Evolutionary conservation across 192 early-diverging fungal genomes (phyloP).

Genomic region (Coemansia sp.): DNA sequence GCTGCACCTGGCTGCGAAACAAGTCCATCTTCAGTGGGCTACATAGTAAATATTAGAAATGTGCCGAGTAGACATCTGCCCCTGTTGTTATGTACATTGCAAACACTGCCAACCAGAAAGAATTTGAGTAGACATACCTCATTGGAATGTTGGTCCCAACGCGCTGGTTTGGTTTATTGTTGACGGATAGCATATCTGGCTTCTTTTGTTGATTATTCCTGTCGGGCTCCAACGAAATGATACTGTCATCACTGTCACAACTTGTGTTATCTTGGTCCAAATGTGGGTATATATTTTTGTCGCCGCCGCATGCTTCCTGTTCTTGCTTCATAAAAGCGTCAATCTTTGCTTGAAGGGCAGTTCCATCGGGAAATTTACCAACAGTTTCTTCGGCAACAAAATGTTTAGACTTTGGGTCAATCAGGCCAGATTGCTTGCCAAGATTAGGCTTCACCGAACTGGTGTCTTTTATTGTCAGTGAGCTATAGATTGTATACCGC

Average conservation of each 20-base stretch:
- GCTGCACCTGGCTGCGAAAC: slow-evolving; percentile 29
- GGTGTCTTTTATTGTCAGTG: slow-evolving; percentile 13
- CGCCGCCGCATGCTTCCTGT: background rate
- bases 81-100: background rate
- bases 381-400: background rate
- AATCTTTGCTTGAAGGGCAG: background rate
- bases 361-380: background rate
- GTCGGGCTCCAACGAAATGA: background rate
- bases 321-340: slow-evolving; percentile 7
- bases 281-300: background rate
- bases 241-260: background rate
- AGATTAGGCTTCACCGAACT: background rate
- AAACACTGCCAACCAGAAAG: background rate
- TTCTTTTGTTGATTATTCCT: background rate
- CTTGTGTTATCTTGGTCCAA: background rate
- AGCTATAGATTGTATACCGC: slow-evolving; percentile 4
- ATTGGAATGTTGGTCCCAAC: background rate
- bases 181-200: background rate
- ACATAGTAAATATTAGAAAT: background rate
- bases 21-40: slow-evolving; percentile 35
- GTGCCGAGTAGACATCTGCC: background rate
- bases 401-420: background rate
- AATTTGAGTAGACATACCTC: slow-evolving; percentile 4
- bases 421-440: slow-evolving; percentile 5
- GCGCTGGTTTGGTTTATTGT: background rate